Evolutionary conservation across 208 protist genomes (phyloP).

Genomic region (Leishmania mexicana): DNA sequence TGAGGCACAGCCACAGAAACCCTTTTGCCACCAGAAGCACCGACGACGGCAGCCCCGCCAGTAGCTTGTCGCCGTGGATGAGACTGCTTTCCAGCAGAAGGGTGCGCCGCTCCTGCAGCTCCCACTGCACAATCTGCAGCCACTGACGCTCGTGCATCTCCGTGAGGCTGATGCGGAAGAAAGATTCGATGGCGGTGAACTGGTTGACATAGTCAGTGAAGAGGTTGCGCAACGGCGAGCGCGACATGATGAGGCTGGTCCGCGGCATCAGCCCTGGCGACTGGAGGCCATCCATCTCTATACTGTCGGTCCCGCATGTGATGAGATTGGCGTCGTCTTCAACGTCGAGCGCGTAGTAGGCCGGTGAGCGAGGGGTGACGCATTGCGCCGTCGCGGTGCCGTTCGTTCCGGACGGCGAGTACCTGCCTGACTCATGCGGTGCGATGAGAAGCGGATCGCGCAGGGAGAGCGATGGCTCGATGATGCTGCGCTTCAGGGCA

Average conservation of each 20-base stretch:
- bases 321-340: slow-evolving; percentile 32
- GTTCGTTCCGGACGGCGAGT: neutral
- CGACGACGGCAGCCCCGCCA: slow-evolving; percentile 35
- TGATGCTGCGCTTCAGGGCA: slow-evolving; percentile 29
- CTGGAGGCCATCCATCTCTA: slow-evolving; percentile 4
- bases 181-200: slow-evolving; percentile 53
- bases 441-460: neutral
- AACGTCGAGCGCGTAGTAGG: slow-evolving; percentile 12
- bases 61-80: slow-evolving; percentile 36
- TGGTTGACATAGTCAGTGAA: slow-evolving; percentile 54
- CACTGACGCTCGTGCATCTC: slow-evolving; percentile 67
- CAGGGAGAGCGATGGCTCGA: slow-evolving; percentile 13
- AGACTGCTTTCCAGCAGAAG: slow-evolving; percentile 16
- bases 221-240: slow-evolving; percentile 22
- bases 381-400: slow-evolving; percentile 1
- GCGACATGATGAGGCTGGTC: neutral
- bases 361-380: slow-evolving; percentile 4
- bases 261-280: neutral
- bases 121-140: slow-evolving; percentile 55
- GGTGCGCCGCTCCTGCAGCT: slow-evolving; percentile 36
- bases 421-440: neutral
- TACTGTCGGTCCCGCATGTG: slow-evolving; percentile 35
- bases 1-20: slow-evolving; percentile 57
- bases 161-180: slow-evolving; percentile 56
- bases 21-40: slow-evolving; percentile 45